Conservation (phyloP, 768 basidiomycete species). For the Panaeolus cyanescens region DNA sequence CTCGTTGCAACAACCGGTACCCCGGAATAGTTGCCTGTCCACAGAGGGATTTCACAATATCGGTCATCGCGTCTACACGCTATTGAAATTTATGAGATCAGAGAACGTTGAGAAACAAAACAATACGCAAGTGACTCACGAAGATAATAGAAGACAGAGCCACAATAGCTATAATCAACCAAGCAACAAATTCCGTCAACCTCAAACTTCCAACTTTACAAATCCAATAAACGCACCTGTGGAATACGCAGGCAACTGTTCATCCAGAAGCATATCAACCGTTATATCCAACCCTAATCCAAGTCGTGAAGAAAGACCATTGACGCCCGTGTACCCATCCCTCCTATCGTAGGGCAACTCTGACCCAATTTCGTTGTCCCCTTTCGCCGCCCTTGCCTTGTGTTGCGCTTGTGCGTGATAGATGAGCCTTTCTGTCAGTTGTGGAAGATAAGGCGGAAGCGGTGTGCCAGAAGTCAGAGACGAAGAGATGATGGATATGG, state of each 20-base stretch:
- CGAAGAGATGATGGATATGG: conserved; percentile 37
- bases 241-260: conserved; percentile 44
- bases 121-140: conserved; percentile 25
- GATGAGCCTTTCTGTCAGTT: conserved; percentile 41
- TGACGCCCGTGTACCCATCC: neutral
- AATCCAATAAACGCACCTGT: conserved; percentile 30
- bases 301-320: neutral
- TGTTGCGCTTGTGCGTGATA: conserved; percentile 36
- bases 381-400: too few species aligned
- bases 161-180: conserved; percentile 31
- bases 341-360: neutral
- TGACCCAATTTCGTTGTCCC: neutral
- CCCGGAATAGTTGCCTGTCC: conserved; percentile 43
- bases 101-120: neutral
- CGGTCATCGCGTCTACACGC: conserved; percentile 43
- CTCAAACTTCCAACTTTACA: neutral
- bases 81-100: conserved; percentile 12
- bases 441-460: conserved; percentile 39
- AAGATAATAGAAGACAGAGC: conserved; percentile 41
- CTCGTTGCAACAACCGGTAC: conserved; percentile 36
- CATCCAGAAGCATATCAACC: conserved; percentile 40
- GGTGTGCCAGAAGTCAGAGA: conserved; percentile 35
- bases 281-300: conserved; percentile 37
- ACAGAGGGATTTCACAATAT: conserved; percentile 39
- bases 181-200: neutral